phyloP scores from a whole-genome alignment of 305 asterid genomes.

The Fraxinus ornus region DNA sequence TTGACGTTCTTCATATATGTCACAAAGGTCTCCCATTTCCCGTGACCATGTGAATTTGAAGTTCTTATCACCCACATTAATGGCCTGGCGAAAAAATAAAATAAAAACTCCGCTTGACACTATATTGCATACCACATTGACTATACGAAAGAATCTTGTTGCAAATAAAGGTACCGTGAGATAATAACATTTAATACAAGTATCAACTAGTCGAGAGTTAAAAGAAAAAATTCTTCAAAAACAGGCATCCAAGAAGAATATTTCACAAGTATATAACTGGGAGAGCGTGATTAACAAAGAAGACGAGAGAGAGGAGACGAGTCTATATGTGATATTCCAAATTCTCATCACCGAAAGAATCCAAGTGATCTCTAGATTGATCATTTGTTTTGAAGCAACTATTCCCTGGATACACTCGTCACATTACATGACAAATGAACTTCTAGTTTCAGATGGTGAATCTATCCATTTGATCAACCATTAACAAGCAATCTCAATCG shows the following conservation, averaged over 20 bases:
- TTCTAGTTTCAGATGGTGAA: background rate
- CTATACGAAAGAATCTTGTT: background rate
- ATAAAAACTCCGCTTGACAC: background rate
- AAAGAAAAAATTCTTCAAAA: background rate
- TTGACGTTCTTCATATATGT: slow-evolving; percentile 84
- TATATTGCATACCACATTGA: slow-evolving; percentile 7
- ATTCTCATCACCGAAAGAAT: background rate
- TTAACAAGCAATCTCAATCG: background rate
- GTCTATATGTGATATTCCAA: background rate
- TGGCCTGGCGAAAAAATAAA: slow-evolving; percentile 50
- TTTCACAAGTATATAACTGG: background rate
- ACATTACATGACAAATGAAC: background rate
- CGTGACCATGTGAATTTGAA: slow-evolving; percentile 89
- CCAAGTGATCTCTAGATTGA: background rate
- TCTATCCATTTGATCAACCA: background rate
- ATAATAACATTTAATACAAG: background rate
- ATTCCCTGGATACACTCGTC: background rate
- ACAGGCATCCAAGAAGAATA: background rate
- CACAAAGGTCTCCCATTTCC: slow-evolving; percentile 86
- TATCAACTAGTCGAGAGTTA: background rate
- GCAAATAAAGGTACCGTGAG: background rate
- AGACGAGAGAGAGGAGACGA: background rate
- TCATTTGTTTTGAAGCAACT: background rate
- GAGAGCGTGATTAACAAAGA: background rate
- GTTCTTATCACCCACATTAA: slow-evolving; percentile 81